Conservation (phyloP, 306 rosid genomes). For the Rosa lucieae region DNA sequence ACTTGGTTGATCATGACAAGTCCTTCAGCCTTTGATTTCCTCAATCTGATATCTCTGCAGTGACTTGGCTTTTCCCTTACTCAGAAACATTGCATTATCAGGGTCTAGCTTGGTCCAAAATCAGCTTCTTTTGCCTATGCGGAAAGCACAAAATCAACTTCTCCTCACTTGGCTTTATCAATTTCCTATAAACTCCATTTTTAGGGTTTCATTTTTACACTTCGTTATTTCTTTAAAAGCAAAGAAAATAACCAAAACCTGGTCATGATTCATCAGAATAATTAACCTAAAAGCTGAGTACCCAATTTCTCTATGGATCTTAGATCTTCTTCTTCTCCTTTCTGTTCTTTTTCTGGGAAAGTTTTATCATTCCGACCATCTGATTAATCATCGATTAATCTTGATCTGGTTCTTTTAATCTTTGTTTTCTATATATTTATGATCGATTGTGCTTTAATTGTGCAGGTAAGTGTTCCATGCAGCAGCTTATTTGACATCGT, state of each 20-base stretch:
- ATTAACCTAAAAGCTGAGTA: background rate
- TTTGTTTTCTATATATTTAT: background rate
- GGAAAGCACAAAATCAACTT: background rate
- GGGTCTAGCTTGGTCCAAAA: constrained; percentile 14
- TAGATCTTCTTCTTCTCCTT: background rate
- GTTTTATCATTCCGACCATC: background rate
- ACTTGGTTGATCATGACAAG: constrained; percentile 41
- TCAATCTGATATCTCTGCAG: constrained; percentile 3
- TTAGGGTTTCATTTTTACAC: constrained; percentile 7
- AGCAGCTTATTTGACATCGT: constrained; percentile 83
- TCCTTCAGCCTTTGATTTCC: constrained; percentile 44
- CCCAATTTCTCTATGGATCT: background rate
- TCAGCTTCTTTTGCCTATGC: constrained; percentile 21
- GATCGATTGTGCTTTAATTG: background rate
- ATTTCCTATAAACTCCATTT: constrained; percentile 17
- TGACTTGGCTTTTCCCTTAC: constrained; percentile 36
- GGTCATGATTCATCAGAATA: background rate
- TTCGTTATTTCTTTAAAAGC: background rate
- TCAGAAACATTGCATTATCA: constrained; percentile 30
- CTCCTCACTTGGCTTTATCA: background rate
- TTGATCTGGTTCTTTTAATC: background rate
- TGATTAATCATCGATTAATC: background rate
- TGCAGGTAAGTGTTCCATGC: constrained; percentile 99
- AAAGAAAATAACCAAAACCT: background rate
- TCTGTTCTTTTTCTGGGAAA: background rate